Evolutionary conservation across 805 yeast genomes (phyloP).

Genomic region (Ogataea populi-albae): DNA sequence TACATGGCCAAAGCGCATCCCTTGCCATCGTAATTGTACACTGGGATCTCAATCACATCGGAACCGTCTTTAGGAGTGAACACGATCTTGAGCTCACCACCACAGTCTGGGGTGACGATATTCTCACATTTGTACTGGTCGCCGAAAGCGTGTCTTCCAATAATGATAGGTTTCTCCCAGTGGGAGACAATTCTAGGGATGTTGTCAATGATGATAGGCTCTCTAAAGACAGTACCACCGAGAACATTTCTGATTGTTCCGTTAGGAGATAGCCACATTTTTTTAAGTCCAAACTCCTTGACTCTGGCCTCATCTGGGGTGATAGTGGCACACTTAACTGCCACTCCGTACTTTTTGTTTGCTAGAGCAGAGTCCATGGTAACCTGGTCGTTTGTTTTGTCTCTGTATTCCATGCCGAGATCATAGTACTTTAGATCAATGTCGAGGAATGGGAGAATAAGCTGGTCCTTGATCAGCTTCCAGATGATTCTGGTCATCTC

Average conservation of each 20-base stretch:
- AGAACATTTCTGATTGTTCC: conserved; percentile 80
- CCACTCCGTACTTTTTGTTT: conserved; percentile 70
- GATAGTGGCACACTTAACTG: conserved; percentile 81
- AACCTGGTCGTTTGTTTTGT: conserved; percentile 66
- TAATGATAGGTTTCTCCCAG: conserved; percentile 80
- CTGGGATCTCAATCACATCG: conserved; percentile 45
- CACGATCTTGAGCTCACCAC: conserved; percentile 64
- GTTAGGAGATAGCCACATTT: conserved; percentile 86
- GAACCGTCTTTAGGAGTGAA: conserved; percentile 64
- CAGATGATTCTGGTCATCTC: conserved; percentile 87
- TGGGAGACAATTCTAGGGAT: conserved; percentile 75
- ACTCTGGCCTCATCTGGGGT: conserved; percentile 83
- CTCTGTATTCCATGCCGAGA: conserved; percentile 65
- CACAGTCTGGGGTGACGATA: conserved; percentile 58
- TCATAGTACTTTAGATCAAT: conserved; percentile 76
- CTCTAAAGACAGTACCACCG: conserved; percentile 83
- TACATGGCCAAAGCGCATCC: conserved; percentile 85
- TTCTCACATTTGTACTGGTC: conserved; percentile 85
- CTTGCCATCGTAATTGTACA: conserved; percentile 59
- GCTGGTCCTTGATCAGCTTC: conserved; percentile 66
- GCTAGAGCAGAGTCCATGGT: conserved; percentile 80
- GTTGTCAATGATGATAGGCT: conserved; percentile 70
- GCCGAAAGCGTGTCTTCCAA: conserved; percentile 84
- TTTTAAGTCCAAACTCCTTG: conserved; percentile 64
- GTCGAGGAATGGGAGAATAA: conserved; percentile 67